Evolutionary conservation across 768 basidiomycete species (phyloP), one percentile per base, ranked within the genome.

Genomic region (Thelephora aurantiotincta): DNA sequence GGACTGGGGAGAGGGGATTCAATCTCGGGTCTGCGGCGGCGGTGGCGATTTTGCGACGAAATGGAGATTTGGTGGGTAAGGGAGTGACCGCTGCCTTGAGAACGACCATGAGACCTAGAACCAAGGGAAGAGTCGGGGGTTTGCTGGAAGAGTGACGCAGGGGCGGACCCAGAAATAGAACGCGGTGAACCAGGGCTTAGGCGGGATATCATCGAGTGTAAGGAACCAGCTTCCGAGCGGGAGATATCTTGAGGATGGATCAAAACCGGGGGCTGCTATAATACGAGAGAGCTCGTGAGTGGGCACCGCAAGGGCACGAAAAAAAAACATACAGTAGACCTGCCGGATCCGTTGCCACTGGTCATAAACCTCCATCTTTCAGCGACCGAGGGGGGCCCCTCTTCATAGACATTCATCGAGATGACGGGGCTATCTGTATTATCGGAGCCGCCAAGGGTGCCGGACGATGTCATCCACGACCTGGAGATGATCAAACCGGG

Each of bases 151-250:
- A 41, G 60, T 3, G 75, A 73, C 11, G 67, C 59, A 6, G 77
- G 66, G 9, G 68, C 73, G 2, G 80, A 80, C 34, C 74, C 74
- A 4, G 56, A 45, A 33, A 68, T 63, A 5, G 75, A 74, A 41
- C 69, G 68, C 22, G 57, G 58, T 1, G 70, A 63, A 13, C 63
- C 57, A 0, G 78, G 75, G 53, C 67, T 68, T 16, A 79, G 59
- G 47, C 74, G 73, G 1, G 80, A 78, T 18, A 67, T 69, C 67
- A 75, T 71, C 0, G 82, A 83, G 54, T 79, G 73, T 11, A 85
- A 59, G 0, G 83, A 85, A 20, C 72, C 78, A 53, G 72, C 70
- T 53, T 83, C 78, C 19, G 82, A 80, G n/a, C 59, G 59, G 37
- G 69, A 56, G 5, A 63, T 55, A 34, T 62, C 63, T n/a, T 59